Percentiles rank a stretch among this genome's conserved stretches.
phyloP scores from a whole-genome alignment of 2,329 filamentous ascomycete species.

The Dothiorella sarmentorum region DNA sequence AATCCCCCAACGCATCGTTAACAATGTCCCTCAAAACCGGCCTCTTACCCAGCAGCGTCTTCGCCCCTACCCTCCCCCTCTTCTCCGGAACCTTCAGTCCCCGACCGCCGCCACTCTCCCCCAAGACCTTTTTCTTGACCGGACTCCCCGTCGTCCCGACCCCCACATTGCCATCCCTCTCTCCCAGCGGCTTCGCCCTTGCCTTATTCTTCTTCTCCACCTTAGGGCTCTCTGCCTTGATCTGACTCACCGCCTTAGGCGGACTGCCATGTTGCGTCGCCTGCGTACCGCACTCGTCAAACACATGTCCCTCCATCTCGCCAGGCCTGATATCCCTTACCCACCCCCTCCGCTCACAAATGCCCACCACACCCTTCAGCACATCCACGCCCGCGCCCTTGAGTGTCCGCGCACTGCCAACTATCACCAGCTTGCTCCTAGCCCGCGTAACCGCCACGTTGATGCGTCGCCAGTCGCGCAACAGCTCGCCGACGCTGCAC shows the following conservation, averaged over 20 bases:
- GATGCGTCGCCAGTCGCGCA: slow-evolving; percentile 88
- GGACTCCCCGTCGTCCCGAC: slow-evolving; percentile 20
- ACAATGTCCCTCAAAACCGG: slow-evolving; percentile 73
- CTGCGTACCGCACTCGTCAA: slow-evolving; percentile 50
- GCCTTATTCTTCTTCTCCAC: slow-evolving; percentile 23
- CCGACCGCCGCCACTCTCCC: slow-evolving; percentile 15
- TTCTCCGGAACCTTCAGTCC: slow-evolving; percentile 53
- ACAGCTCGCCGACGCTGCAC: slow-evolving; percentile 79
- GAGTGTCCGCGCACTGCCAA: slow-evolving; percentile 81
- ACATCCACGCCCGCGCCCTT: slow-evolving; percentile 59
- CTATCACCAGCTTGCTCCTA: slow-evolving; percentile 82
- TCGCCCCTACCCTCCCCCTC: slow-evolving; percentile 55
- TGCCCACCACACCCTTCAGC: slow-evolving; percentile 67
- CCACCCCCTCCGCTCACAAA: slow-evolving; percentile 80
- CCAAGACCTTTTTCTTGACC: slow-evolving; percentile 22
- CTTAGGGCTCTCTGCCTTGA: slow-evolving; percentile 29
- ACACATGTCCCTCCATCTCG: slow-evolving; percentile 65
- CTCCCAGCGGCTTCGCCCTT: slow-evolving; percentile 23
- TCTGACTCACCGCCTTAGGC: background rate
- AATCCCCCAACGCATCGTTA: slow-evolving; percentile 53
- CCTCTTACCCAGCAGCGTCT: slow-evolving; percentile 60
- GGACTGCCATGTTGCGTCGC: slow-evolving; percentile 12
- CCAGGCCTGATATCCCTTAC: slow-evolving; percentile 66
- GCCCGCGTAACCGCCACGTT: slow-evolving; percentile 95
- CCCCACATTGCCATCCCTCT: slow-evolving; percentile 18